Conservation (phyloP, 805 yeast species). For the Groenewaldozyma tartarivorans region DNA sequence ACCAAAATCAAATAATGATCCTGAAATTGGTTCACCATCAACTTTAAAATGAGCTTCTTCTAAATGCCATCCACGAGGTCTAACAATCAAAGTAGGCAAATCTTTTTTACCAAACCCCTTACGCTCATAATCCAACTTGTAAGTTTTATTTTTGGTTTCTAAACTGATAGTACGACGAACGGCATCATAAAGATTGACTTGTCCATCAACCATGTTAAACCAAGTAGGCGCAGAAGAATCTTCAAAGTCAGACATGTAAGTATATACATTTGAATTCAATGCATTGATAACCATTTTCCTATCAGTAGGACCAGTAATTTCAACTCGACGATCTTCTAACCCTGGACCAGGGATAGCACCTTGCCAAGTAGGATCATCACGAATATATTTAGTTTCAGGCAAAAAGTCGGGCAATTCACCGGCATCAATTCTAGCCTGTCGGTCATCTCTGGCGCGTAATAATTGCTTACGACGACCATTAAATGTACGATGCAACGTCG, state of each 20-base stretch:
- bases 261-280: conserved; percentile 56
- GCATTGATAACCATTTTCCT: conserved; percentile 71
- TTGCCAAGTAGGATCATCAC: conserved; percentile 61
- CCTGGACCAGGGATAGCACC: conserved; percentile 65
- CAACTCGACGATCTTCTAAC: conserved; percentile 60
- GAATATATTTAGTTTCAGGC: conserved; percentile 52
- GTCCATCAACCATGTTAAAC: conserved; percentile 58
- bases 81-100: conserved; percentile 44
- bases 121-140: conserved; percentile 45
- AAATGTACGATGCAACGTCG: conserved; percentile 58
- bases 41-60: conserved; percentile 55
- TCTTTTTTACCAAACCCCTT: conserved; percentile 25
- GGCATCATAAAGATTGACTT: conserved; percentile 60
- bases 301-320: conserved; percentile 70
- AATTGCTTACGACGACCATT: conserved; percentile 46
- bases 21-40: conserved; percentile 60
- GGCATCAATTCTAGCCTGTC: conserved; percentile 47
- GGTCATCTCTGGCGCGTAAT: conserved; percentile 44
- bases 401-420: conserved; percentile 62
- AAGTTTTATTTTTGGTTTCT: conserved; percentile 30
- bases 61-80: conserved; percentile 68
- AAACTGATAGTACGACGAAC: conserved; percentile 46
- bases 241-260: conserved; percentile 71
- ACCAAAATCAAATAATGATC: conserved; percentile 61
- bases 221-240: conserved; percentile 67